phyloP scores from a whole-genome alignment of 345 rosid genomes.

The Excoecaria agallocha region DNA sequence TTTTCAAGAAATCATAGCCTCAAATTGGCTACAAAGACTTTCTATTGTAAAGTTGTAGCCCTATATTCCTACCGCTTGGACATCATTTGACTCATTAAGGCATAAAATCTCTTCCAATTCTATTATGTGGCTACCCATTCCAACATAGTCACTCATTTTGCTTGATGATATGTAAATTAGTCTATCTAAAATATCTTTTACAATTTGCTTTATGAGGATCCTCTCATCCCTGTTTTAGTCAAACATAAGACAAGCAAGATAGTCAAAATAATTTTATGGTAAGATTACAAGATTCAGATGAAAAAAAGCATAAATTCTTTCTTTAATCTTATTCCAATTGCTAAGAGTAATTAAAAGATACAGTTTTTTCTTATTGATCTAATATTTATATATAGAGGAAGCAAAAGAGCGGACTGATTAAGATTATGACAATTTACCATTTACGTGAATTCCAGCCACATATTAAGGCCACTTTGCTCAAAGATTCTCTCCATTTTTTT shows the following conservation, averaged over 20 bases:
- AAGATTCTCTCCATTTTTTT: constrained; percentile 9
- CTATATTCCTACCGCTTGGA: not conserved
- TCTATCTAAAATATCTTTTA: constrained; percentile 8
- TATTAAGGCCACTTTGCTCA: constrained; percentile 6
- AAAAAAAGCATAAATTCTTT: too few species aligned
- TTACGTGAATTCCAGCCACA: constrained; percentile 6
- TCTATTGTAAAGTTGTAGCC: too few species aligned
- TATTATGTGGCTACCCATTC: constrained; percentile 7
- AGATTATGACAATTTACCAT: not conserved
- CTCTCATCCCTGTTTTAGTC: not conserved
- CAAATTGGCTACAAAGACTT: not conserved
- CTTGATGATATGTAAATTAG: constrained; percentile 3
- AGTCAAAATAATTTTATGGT: not conserved
- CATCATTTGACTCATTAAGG: not conserved
- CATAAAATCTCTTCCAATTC: not conserved
- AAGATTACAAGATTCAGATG: not conserved
- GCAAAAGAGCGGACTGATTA: too few species aligned
- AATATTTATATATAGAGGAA: not conserved
- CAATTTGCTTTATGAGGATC: not conserved
- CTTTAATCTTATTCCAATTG: too few species aligned
- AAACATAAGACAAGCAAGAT: not conserved
- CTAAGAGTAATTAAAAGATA: not conserved
- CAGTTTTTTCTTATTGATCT: not conserved
- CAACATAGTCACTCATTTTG: not conserved
- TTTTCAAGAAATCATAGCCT: too few species aligned